Evolutionary conservation across 2,329 filamentous ascomycete genomes (phyloP).

Genomic region (Tolypocladium cylindrosporum): DNA sequence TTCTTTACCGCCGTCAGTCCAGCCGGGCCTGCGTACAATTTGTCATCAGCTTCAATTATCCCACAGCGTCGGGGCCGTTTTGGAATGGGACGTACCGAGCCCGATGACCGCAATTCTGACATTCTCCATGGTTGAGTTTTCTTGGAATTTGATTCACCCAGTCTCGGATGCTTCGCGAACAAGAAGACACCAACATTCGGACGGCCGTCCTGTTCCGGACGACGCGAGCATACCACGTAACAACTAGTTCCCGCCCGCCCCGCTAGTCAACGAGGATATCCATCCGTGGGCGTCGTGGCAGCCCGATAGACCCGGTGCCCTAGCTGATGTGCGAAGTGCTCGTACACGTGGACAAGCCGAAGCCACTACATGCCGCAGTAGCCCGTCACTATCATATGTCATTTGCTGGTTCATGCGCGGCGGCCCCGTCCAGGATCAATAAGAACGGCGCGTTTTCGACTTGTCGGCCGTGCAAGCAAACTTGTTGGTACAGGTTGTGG

Average conservation of each 20-base stretch:
- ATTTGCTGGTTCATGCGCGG: background rate
- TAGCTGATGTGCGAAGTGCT: background rate
- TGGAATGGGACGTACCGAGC: conserved; percentile 10
- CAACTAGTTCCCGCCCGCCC: background rate
- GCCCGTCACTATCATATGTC: background rate
- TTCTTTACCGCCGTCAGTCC: conserved; percentile 20
- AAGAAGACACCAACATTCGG: background rate
- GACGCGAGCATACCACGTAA: background rate
- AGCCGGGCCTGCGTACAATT: background rate
- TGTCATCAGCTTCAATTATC: background rate
- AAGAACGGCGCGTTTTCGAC: background rate
- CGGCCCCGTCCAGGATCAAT: background rate
- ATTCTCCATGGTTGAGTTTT: background rate
- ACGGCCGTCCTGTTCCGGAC: background rate
- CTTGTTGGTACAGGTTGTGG: background rate
- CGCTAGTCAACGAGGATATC: background rate
- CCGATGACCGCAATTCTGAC: conserved; percentile 15
- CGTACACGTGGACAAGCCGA: background rate
- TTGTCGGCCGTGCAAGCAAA: background rate
- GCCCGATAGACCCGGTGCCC: background rate
- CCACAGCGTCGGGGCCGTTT: background rate
- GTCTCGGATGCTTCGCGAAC: background rate
- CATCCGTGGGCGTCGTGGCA: background rate
- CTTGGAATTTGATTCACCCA: background rate
- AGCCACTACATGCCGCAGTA: background rate